Conservation (phyloP, 2,329 filamentous ascomycete species). For the Colletotrichum sidae region DNA sequence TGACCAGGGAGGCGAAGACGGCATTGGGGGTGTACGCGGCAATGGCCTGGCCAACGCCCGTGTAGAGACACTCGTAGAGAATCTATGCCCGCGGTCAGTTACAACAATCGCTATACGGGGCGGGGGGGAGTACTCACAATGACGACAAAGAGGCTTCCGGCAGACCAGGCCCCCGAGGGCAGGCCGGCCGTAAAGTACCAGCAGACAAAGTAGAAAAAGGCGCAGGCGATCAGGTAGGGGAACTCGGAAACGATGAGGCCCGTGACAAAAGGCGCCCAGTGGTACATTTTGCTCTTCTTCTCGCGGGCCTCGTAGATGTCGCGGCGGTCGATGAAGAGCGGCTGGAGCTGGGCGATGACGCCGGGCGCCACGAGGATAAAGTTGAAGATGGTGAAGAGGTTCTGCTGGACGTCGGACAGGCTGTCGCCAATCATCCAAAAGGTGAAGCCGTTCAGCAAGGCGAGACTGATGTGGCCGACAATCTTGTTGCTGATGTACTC, state of each 20-base stretch:
- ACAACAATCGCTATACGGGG: too few relatives aligned
- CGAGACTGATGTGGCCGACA: conserved; percentile 47
- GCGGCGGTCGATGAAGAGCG: conserved; percentile 59
- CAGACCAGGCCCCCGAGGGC: conserved; percentile 35
- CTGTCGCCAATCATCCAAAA: conserved; percentile 60
- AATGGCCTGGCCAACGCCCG: conserved; percentile 55
- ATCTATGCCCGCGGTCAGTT: too few relatives aligned
- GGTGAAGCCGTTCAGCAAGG: conserved; percentile 51
- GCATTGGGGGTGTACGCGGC: conserved; percentile 63
- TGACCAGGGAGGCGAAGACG: conserved; percentile 60
- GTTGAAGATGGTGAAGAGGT: conserved; percentile 63
- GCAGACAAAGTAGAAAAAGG: conserved; percentile 56
- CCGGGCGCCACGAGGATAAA: conserved; percentile 64
- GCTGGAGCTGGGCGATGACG: conserved; percentile 60
- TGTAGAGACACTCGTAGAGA: conserved; percentile 54
- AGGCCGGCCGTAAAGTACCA: conserved; percentile 58
- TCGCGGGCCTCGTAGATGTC: conserved; percentile 63
- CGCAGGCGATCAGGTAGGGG: conserved; percentile 57
- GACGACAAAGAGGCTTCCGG: too few relatives aligned
- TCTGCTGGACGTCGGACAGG: conserved; percentile 51
- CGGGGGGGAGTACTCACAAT: too few relatives aligned
- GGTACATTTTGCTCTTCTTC: conserved; percentile 63
- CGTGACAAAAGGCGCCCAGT: conserved; percentile 60
- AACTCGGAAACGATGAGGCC: conserved; percentile 59
- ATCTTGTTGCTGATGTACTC: conserved; percentile 60